Evolutionary conservation across 2,329 filamentous ascomycete species (phyloP).

Genomic region (Fusarium nodosum): DNA sequence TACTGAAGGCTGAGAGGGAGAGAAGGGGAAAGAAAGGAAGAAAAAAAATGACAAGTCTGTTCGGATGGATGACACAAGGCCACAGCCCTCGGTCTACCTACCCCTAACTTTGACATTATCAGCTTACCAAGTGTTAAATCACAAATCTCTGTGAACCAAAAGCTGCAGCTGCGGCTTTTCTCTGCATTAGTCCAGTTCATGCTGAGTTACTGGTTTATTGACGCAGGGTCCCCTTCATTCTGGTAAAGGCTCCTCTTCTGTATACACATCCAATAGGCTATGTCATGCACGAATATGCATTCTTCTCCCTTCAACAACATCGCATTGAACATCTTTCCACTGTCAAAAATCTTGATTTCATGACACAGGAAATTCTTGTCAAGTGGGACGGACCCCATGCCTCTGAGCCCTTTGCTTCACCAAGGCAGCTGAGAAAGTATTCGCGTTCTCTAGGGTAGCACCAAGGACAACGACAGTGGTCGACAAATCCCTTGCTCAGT

Average conservation of each 20-base stretch:
- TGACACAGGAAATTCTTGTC: neutral
- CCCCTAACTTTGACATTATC: conserved; percentile 14
- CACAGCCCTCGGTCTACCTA: conserved; percentile 3
- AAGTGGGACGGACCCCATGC: neutral
- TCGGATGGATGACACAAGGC: neutral
- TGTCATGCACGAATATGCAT: neutral
- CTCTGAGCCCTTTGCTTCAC: neutral
- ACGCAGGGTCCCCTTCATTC: conserved; percentile 34
- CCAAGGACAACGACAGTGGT: neutral
- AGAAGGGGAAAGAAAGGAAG: conserved; percentile 17
- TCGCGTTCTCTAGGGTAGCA: conserved; percentile 4
- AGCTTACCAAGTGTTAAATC: conserved; percentile 11
- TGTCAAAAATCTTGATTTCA: neutral
- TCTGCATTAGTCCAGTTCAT: conserved; percentile 21
- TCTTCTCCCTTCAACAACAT: neutral
- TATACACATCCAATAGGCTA: neutral
- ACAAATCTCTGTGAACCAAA: neutral
- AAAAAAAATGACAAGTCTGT: neutral
- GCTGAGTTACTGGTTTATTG: neutral
- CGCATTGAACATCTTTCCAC: neutral
- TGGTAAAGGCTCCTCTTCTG: neutral
- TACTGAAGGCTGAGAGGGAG: conserved; percentile 3
- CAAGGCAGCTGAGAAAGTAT: neutral
- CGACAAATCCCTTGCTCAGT: conserved; percentile 32
- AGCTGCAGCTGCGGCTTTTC: neutral